These are phyloP conservation scores for Hypoxylon perforatum DNA, from an alignment of 495 filamentous ascomycete genomes.

Conservation along the genomic window DNA sequence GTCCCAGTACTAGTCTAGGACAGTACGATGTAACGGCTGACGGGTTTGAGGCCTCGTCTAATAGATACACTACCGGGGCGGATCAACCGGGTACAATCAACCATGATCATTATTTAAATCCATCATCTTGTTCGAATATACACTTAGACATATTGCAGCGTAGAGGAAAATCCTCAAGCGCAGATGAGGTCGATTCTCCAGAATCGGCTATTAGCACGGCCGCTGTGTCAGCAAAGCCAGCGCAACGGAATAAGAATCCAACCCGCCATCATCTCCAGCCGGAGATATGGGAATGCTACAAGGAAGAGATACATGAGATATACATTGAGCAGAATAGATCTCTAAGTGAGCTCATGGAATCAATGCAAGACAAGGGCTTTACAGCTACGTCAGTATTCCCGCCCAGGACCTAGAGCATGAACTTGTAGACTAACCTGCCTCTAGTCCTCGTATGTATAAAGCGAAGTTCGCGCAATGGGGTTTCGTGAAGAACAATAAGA, in stretches of 20 bases:
- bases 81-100: background rate
- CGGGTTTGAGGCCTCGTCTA: conserved; percentile 16
- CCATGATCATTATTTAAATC: background rate
- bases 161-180: background rate
- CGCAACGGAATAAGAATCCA: conserved; percentile 33
- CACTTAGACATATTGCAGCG: background rate
- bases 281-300: conserved; percentile 43
- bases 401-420: background rate
- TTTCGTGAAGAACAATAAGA: conserved; percentile 47
- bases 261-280: conserved; percentile 38
- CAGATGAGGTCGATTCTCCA: conserved; percentile 4
- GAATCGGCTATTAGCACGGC: background rate
- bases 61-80: conserved; percentile 2
- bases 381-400: conserved; percentile 41
- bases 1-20: conserved; percentile 6
- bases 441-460: conserved; percentile 49
- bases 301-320: conserved; percentile 40
- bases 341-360: conserved; percentile 43
- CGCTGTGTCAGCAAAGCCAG: background rate
- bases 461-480: conserved; percentile 48
- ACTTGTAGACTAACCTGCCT: conserved; percentile 1
- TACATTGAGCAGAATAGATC: conserved; percentile 44
- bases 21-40: conserved; percentile 16
- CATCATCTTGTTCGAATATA: conserved; percentile 9
- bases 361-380: conserved; percentile 42